These are phyloP conservation scores for Clonostachys byssicola DNA, from an alignment of 2,329 filamentous ascomycete genomes.

Conservation along the genomic window DNA sequence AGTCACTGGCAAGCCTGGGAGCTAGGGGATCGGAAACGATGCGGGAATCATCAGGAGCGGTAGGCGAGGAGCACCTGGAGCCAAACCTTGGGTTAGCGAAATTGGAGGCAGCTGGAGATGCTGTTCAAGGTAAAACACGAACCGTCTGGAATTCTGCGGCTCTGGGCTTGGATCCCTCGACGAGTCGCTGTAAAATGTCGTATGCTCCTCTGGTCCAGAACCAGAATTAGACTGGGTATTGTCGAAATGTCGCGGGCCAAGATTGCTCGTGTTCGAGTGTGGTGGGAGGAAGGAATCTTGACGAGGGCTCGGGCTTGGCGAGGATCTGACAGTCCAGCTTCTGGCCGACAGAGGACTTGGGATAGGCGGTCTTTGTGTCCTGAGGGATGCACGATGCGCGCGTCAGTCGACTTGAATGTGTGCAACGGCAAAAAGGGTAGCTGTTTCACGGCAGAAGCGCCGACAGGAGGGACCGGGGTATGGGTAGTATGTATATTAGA, in stretches of 20 bases:
- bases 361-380: constrained; percentile 41
- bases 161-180: constrained; percentile 26
- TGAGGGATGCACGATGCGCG: constrained; percentile 14
- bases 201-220: constrained; percentile 11
- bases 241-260: not conserved
- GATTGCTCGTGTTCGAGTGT: no score
- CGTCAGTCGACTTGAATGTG: constrained; percentile 7
- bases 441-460: no score
- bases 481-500: no score
- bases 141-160: constrained; percentile 18
- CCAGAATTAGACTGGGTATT: constrained; percentile 1
- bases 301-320: constrained; percentile 26
- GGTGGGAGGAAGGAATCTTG: constrained; percentile 6
- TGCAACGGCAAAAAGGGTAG: no score
- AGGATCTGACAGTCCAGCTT: not conserved
- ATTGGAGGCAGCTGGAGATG: no score
- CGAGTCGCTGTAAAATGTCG: constrained; percentile 29
- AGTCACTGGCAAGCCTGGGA: constrained; percentile 35
- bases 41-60: constrained; percentile 43
- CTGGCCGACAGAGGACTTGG: constrained; percentile 45
- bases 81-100: no score
- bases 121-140: no score
- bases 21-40: constrained; percentile 37
- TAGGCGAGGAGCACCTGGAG: constrained; percentile 15
- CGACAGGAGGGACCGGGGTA: no score